Percentiles rank a stretch among this genome's conserved stretches.
Evolutionary conservation across 2,329 filamentous ascomycete species (phyloP).

Genomic region (Alternaria conjuncta): DNA sequence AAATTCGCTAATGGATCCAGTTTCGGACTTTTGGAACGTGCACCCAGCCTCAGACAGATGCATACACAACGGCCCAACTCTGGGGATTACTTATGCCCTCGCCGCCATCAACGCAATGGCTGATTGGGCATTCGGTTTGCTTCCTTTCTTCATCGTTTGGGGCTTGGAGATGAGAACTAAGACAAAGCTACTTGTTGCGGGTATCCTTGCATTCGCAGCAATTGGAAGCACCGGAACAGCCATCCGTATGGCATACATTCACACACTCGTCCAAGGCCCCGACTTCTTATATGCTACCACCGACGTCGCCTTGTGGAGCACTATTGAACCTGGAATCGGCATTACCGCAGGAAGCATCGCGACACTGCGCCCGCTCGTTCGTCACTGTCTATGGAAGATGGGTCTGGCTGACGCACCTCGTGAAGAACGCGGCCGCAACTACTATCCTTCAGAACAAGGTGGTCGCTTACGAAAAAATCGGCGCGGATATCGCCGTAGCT

Average conservation of each 20-base stretch:
- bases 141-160: slow-evolving; percentile 60
- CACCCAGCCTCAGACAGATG: slow-evolving; percentile 51
- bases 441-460: slow-evolving; percentile 9
- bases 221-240: slow-evolving; percentile 60
- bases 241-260: slow-evolving; percentile 54
- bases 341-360: slow-evolving; percentile 58
- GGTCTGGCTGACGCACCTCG: slow-evolving; percentile 26
- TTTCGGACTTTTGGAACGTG: slow-evolving; percentile 59
- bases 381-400: slow-evolving; percentile 28
- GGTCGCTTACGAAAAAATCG: slow-evolving; percentile 19
- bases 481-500: slow-evolving; percentile 27
- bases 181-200: slow-evolving; percentile 60
- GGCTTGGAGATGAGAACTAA: slow-evolving; percentile 61
- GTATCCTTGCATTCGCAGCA: slow-evolving; percentile 58
- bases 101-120: slow-evolving; percentile 37
- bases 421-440: slow-evolving; percentile 12
- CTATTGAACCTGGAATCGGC: slow-evolving; percentile 44
- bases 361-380: slow-evolving; percentile 58
- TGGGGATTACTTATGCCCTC: slow-evolving; percentile 56
- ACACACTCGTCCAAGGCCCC: slow-evolving; percentile 48
- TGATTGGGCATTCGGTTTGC: slow-evolving; percentile 43
- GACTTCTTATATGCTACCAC: slow-evolving; percentile 51
- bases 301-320: slow-evolving; percentile 51
- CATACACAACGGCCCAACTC: slow-evolving; percentile 54
- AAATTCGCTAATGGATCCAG: slow-evolving; percentile 14